Evolutionary conservation across 2,329 filamentous ascomycete species (phyloP).

Genomic region (Aspergillus sp.): DNA sequence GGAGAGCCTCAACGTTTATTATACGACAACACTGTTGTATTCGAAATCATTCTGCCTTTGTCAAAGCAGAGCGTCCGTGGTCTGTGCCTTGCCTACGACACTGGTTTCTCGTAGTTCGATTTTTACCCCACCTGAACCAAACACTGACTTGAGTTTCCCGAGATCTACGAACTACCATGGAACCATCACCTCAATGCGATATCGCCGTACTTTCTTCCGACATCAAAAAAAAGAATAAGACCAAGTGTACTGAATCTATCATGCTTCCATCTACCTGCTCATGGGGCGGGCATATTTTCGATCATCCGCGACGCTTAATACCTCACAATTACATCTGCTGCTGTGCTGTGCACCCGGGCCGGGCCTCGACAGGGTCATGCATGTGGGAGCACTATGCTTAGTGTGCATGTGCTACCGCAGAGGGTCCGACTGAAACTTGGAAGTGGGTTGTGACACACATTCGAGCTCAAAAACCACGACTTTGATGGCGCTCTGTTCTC

Average conservation of each 20-base stretch:
- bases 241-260: neutral
- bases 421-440: neutral
- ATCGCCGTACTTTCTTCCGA: neutral
- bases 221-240: neutral
- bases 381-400: constrained; percentile 1
- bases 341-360: constrained; percentile 20
- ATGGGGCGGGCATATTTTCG: neutral
- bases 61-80: no score
- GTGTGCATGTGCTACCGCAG: constrained; percentile 15
- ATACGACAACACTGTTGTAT: neutral
- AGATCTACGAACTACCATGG: neutral
- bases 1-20: neutral
- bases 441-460: neutral
- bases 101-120: neutral
- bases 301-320: neutral
- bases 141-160: neutral
- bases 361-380: constrained; percentile 22
- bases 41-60: no score
- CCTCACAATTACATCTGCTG: neutral
- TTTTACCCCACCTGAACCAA: no score
- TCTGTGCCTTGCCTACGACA: neutral
- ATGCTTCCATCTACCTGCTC: neutral
- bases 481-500: neutral
- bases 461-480: neutral
- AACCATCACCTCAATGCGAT: neutral